Conservation (phyloP, 2,329 filamentous ascomycete species). For the Dactylellina sp. region DNA sequence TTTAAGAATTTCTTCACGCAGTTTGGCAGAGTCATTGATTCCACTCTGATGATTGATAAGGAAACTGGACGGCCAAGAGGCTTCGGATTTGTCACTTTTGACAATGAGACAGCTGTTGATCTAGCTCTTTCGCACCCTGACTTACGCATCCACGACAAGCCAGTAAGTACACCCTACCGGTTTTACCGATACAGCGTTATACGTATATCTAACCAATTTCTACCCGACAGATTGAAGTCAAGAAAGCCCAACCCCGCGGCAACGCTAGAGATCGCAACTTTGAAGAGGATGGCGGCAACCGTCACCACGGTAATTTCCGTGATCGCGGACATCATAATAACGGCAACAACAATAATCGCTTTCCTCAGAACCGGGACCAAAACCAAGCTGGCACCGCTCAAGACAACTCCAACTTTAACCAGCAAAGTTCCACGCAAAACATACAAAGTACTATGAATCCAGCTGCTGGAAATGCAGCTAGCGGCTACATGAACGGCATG, state of each 20-base stretch:
- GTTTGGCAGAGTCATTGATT: slow-evolving; percentile 95
- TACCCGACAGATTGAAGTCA: slow-evolving; percentile 79
- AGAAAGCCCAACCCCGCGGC: slow-evolving; percentile 94
- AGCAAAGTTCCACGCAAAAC: slow-evolving; percentile 59
- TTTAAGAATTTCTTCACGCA: slow-evolving; percentile 97
- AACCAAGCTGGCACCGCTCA: slow-evolving; percentile 61
- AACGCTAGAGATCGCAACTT: slow-evolving; percentile 79
- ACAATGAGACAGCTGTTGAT: slow-evolving; percentile 94
- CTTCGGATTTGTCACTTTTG: slow-evolving; percentile 98
- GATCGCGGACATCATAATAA: slow-evolving; percentile 62
- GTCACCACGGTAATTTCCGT: slow-evolving; percentile 64
- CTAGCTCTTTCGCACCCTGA: slow-evolving; percentile 81
- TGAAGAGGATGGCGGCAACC: slow-evolving; percentile 73
- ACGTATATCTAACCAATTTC: slow-evolving; percentile 8
- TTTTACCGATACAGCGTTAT: not conserved
- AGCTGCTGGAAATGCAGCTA: slow-evolving; percentile 58
- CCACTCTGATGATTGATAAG: slow-evolving; percentile 99
- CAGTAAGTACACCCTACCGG: slow-evolving; percentile 62
- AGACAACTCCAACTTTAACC: slow-evolving; percentile 62
- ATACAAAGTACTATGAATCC: slow-evolving; percentile 57
- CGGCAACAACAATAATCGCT: slow-evolving; percentile 57
- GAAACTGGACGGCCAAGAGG: slow-evolving; percentile 96
- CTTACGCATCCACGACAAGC: slow-evolving; percentile 92
- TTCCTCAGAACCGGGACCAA: slow-evolving; percentile 28
- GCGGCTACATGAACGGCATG: slow-evolving; percentile 73